Base-by-base conservation (phyloP, 2,329 filamentous ascomycete species). In the Dothideomycetes sp. region DNA sequence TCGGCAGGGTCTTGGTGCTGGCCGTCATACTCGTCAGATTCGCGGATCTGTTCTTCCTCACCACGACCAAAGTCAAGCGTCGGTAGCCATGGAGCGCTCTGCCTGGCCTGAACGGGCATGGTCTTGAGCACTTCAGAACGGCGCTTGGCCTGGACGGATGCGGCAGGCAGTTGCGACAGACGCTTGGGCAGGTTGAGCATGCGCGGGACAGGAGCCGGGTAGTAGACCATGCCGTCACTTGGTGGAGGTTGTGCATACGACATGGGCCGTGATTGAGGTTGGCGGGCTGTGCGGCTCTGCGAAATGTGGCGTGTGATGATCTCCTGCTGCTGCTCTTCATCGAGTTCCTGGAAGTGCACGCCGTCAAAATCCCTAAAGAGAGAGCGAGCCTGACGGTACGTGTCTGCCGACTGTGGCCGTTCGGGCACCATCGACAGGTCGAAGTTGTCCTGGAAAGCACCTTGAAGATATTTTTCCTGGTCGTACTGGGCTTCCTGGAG, bases 131-230 rank as follows among this genome's bases (percentile, higher is more conserved):
- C 65, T 52, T 91, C 80, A 1, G 84, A 84, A 16, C 82, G 78
- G 40, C 84, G 76, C 50, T 79, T 74, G 42, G 86, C 80, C 41
- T 79, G 73, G 4, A 78, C 71, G 8, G 70, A 64, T 3, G 74
- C 64, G 39, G 81, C 74, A 7, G 82, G 78, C 38, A 78, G 73
- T 52, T 80, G 84, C 1, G 88, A 94, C 36, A 96, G 66, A 52
- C 86, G 84, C 31, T 87, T 86, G 1, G 91, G 91, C 10, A 98
- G 67, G 53, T 94, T 96, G 43, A 98, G 72, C 80, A 94, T 88
- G 47, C 83, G 80, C 3, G 91, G 91, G 3, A 98, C 91, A 1
- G 86, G 88, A 3, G 91, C 91, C 11, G 91, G 91, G 59, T 98
- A 98, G 62, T 82, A 96, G 8, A 94, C 77, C 84, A 96, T 94